Base-by-base conservation (phyloP, 768 basidiomycete genomes). In the Serendipita sp. region DNA sequence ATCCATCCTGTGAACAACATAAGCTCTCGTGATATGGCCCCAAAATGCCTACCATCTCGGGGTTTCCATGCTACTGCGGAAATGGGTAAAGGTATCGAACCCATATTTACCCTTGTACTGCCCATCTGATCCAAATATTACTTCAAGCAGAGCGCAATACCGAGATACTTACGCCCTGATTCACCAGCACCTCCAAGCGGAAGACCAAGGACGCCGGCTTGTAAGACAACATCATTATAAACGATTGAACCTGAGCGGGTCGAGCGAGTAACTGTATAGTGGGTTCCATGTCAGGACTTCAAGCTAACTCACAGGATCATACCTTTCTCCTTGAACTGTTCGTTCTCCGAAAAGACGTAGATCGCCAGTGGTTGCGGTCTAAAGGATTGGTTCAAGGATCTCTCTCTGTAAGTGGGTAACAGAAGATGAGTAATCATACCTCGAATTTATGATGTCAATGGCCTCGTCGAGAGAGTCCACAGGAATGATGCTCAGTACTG, bases 291-390 rank as follows among this genome's bases (percentile, higher is more conserved):
- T 48, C 75, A 73, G 16, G 76, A 72, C 60, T 83, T 68, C 23
- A 23, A 23, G 23, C 23, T 23, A 58, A 1, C 23, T 13, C 32
- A 60, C 18, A 34, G 45, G 13, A 1, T 54, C 69, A 41, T 30
- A 73, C 72, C 58, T 67, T 68, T 65, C 11, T 71, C 66, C 38
- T 68, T 71, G 10, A 73, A 64, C 3, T 72, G 70, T 0, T 76
- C 72, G 48, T 79, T 74, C 15, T 82, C 78, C 0, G 81, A 83
- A 71, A 88, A 90, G 0, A 76, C 77, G 67, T 89, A 88, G 28
- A 88, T 46, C 2, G 82, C 81, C 3, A 89, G 76, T 1, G 88
- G 81, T 65, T 80, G 77, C 44, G 80, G 77, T 18, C 84, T 85
- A 62, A 10, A 65, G 52, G 28, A 65, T 68, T 16, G 66, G 30